Conservation (phyloP, 306 rosid species). For the Vigna angularis region DNA sequence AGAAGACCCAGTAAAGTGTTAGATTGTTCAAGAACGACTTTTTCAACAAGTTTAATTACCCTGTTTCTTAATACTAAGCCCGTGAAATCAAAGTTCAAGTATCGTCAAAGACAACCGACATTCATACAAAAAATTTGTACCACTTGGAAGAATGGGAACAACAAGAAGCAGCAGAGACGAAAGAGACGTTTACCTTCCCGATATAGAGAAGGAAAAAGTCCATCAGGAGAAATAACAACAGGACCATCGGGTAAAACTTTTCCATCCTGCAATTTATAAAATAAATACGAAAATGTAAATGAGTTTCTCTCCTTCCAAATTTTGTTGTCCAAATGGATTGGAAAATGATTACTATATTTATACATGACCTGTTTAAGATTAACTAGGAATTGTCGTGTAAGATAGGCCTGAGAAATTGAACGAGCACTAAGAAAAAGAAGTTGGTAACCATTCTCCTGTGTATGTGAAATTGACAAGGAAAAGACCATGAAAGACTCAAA, state of each 20-base stretch:
- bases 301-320: not conserved
- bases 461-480: constrained; percentile 38
- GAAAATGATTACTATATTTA: constrained; percentile 39
- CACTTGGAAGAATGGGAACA: constrained; percentile 7
- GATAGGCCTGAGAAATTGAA: constrained; percentile 90
- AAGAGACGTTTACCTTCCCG: constrained; percentile 81
- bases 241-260: constrained; percentile 96
- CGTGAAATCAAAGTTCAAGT: constrained; percentile 24
- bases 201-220: constrained; percentile 92
- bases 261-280: constrained; percentile 70
- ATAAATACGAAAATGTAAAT: constrained; percentile 33
- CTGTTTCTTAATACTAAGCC: not conserved
- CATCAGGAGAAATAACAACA: constrained; percentile 96
- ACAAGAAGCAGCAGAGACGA: constrained; percentile 9
- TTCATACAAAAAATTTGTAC: not conserved
- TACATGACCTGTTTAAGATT: constrained; percentile 87
- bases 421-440: constrained; percentile 98
- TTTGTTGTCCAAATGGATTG: constrained; percentile 36
- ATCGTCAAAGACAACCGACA: constrained; percentile 16
- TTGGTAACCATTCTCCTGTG: constrained; percentile 96
- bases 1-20: not conserved
- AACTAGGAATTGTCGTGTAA: constrained; percentile 83
- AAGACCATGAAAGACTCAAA: constrained; percentile 1
- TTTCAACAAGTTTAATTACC: not conserved
- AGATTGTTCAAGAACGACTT: not conserved